Evolutionary conservation across 1,284 basidiomycete genomes (phyloP), one percentile per base, ranked within the genome.

Genomic region (Moniliella sp.): DNA sequence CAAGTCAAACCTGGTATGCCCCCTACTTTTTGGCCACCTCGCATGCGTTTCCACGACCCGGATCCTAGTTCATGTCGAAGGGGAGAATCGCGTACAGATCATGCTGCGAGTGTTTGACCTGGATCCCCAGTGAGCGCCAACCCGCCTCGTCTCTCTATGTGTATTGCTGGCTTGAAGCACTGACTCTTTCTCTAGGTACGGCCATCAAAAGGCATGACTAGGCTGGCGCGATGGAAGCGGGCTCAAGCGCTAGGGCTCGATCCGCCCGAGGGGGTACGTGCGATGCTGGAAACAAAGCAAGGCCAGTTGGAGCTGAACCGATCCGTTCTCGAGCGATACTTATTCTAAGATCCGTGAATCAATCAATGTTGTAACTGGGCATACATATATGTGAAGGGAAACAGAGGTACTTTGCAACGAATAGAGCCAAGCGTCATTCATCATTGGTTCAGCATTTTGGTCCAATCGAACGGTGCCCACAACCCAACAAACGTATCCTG

Each of bases 201-300:
- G 83, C 0, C 83, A 83, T 1, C 76, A 45, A 67, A 79, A 27
- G 83, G 83, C 1, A 68, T 86, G 28, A 71, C 74, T 9, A 71
- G 84, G 27, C 64, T 91, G 15, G 73, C 84, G 42, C 69, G 86
- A 18, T 94, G 82, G 81, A 71, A 88, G 48, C 68, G 86, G 25
- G 86, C 86, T 0, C 58, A 75, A 28, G 68, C 70, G 11, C 66
- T 86, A 27, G 82, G 80, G 4, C 65, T 91, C 14, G 68, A 78
- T 33, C 86, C 86, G 11, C 84, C 86, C 1, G 56, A 63, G 11
- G 80, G 83, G 66, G 80, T 81, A 9, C 33, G 42, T n/a, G 43
- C 49, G 4, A 58, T 58, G 25, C 35, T 58, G 27, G 37, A 33
- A 7, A 57, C 55, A 11, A 45, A 42, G 34, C 32, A 58, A 19